Evolutionary conservation across 768 basidiomycete species (phyloP), one percentile per base, ranked within the genome.

Genomic region (Lepiota subincarnata): DNA sequence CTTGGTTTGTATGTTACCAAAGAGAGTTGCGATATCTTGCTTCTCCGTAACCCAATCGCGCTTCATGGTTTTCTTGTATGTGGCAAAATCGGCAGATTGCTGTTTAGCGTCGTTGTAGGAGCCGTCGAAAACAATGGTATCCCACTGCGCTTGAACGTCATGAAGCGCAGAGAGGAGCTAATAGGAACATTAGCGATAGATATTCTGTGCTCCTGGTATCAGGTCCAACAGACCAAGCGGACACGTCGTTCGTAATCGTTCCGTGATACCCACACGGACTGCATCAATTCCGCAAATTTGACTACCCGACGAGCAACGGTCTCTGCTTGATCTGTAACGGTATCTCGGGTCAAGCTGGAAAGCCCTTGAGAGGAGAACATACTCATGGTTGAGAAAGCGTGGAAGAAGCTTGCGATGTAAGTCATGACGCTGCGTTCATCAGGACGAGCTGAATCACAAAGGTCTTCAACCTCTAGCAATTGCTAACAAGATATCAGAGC

Each of bases 371-470:
- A 47, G 6, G 22, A 26, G 4, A 10, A 69, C 81, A 47, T 59
- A 95, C 95, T 92, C 87, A 97, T 95, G 0, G 91, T 86, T 0
- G 94, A 96, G 68, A 99, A 99, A 0, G 96, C 95, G 65, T 98
- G 97, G 77, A 99, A 99, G 71, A 80, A 98, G 61, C 91, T 91
- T 31, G 97, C 97, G 42, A 99, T 88, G 60, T 98, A 98, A 4
- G 94, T 98, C 92, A 98, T 98, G 10, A 98, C 91, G 68, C 89
- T 92, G 35, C 93, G 85, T 70, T 99, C 97, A 67, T 99, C 97
- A 0, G 96, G 96, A 43, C 79, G 81, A n/a, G 74, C 74, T 0
- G 85, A 82, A 63, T 94, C 92, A 60, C 92, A 95, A 26, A 99
- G 69, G 74, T 99, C 97, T 50, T 92, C 87, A 0, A 98, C 96